Evolutionary conservation across 345 rosid species (phyloP), one percentile per base, ranked within the genome.

Genomic region (Luvunga scandens): DNA sequence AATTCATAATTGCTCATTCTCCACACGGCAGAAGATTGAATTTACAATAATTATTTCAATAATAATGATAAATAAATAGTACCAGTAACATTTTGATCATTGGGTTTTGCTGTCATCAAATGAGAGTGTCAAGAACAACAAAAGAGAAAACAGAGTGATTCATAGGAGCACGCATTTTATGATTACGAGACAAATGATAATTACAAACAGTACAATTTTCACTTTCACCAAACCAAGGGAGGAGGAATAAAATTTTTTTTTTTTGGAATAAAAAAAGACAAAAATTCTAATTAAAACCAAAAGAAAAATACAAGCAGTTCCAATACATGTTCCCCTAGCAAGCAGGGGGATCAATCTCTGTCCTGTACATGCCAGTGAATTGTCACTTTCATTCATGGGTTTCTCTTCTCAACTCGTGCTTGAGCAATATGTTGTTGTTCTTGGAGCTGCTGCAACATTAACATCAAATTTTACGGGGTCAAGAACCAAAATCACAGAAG

Each of bases 351-450:
- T 5, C 22, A 22, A 18, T 18, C 56, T 53, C 22, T 18, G 2
- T 18, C 6, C 22, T 18, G 50, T 45, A 45, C 50, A 13, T 45
- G 50, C 18, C 18, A 18, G 22, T 53, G 57, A 18, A 18, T 53
- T 53, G 57, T 53, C 57, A 53, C 57, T 16, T 16, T 53, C 57
- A 45, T 53, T 53, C 19, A 30, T 67, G 14, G 33, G 33, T 14
- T 73, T 7, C 16, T 42, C 6, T 73, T 73, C 55, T 73, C 38
- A 60, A 73, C 34, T 73, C 16, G 66, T 31, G 55, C 66, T 67
- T n/a, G 21, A 67, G 71, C 53, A 34, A 12, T 27, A 60, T 24
- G 67, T 21, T n/a, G 57, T 57, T 45, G 50, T 45, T 45, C 50
- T 42, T 28, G 34, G 16, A 28, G 64, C 78, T 64, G 71, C 71